Evolutionary conservation across 2,329 filamentous ascomycete species (phyloP), one percentile per base, ranked within the genome.

Genomic region (Colletotrichum orchidophilum): DNA sequence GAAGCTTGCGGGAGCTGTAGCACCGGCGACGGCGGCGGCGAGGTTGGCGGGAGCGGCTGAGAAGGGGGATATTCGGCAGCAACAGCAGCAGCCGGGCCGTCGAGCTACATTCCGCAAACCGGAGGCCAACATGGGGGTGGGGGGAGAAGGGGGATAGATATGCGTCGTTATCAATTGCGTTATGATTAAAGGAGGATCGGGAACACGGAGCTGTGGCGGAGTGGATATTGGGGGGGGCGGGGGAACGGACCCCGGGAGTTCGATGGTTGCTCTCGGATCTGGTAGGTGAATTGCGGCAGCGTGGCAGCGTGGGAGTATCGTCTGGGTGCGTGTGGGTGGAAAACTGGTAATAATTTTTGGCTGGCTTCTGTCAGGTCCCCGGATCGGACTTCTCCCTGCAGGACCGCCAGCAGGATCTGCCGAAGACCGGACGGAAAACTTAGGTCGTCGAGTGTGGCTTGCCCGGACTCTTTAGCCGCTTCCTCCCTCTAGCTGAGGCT

Each of bases 51-150:
- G 29, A 18, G 50, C 63, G 64, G 58, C 69, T 71, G 64, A 68
- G 57, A 54, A 58, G 9, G 69, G 58, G 21, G 64, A 69, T 69
- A 42, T 60, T 71, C 65, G 69, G 65, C 69, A 60, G 53, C 58
- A 68, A n/a, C 50, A 70, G 57, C 63, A 69, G 59, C 69, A 71
- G 59, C 69, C 69, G 65, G 69, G 69, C 63, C 65, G 71, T 73
- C 73, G 67, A 53, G 62, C 71, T 73, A 72, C 73, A 74, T 63
- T 73, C 57, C 69, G 69, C 46, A 69, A 59, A 71, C 64, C 69
- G 64, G 69, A 71, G 69, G 46, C 58, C 59, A 71, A 71, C 69
- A 71, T 71, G 58, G 50, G 62, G 61, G 67, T 59, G 62, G 74
- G 73, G 63, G 72, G 70, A 73, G 68, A 12, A 15, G 35, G 15